Evolutionary conservation across 2,329 filamentous ascomycete species (phyloP).

Genomic region (Beauveria australis): DNA sequence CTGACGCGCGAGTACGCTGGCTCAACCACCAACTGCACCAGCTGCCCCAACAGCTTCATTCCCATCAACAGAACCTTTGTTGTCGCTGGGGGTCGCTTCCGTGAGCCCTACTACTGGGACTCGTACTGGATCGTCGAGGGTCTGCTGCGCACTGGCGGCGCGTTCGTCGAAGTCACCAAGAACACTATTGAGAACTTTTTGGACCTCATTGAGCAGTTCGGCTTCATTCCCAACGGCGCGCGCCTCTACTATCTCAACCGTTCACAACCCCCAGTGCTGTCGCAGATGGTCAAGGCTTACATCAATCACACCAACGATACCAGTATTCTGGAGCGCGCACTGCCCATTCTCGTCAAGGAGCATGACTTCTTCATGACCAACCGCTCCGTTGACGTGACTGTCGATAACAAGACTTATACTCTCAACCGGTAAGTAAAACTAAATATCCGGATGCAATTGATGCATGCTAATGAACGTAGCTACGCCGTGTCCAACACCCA

Average conservation of each 20-base stretch:
- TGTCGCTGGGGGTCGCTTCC: conserved; percentile 62
- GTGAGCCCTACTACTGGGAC: conserved; percentile 66
- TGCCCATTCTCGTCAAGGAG: conserved; percentile 56
- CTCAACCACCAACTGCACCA: conserved; percentile 42
- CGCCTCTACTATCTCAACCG: conserved; percentile 60
- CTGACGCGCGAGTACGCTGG: conserved; percentile 52
- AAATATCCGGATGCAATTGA: not conserved
- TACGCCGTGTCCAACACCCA: conserved; percentile 57
- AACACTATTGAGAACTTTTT: conserved; percentile 66
- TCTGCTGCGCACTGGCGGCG: conserved; percentile 54
- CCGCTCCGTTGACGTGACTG: conserved; percentile 45
- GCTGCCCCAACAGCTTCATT: conserved; percentile 57
- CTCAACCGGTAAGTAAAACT: conserved; percentile 42
- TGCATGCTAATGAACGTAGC: conserved; percentile 19
- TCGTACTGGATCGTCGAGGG: conserved; percentile 62
- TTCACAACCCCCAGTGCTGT: conserved; percentile 57
- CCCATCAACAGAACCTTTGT: conserved; percentile 60
- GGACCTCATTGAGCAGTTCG: conserved; percentile 55
- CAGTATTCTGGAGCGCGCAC: conserved; percentile 48
- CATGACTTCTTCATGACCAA: conserved; percentile 56
- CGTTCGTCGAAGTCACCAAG: conserved; percentile 53
- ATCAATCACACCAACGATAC: conserved; percentile 58
- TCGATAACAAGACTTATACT: conserved; percentile 38
- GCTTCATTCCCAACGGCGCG: conserved; percentile 62
- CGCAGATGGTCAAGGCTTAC: conserved; percentile 59